Base-by-base conservation (phyloP, 176 grass and related monocot species). In the Neostapfia colusana region DNA sequence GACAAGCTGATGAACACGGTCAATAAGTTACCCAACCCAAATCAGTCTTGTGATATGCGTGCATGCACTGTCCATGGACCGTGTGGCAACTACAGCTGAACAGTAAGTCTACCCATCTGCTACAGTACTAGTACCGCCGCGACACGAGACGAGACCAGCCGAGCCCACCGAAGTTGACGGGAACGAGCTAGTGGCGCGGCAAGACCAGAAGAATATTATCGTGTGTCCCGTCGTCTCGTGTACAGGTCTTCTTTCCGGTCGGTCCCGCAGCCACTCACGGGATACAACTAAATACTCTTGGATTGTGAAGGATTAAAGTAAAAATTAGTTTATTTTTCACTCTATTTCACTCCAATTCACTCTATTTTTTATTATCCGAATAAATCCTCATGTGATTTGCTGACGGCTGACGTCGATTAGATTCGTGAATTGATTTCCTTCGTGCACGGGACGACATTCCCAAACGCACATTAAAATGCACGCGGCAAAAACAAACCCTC, bases 131-230 rank as follows among this genome's bases (percentile, higher is more conserved):
- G 31, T 31, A 70, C 48, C 20, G 7, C 18, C 2, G 23, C 54
- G n/a, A 57, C 21, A 25, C 21, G 21, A 49, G 11, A n/a, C 20
- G 8, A 34, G 8, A 6, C 4, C 15, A 7, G 9, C 1, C 49
- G 18, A 72, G 68, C 45, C 26, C 3, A 18, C 44, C 68, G 7
- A 51, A 35, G 8, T 17, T 35, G 68, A 70, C 45, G 35, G 68
- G 18, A 20, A 10, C 2, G 51, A 21, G n/a, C n/a, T n/a, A n/a
- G 51, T 15, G 51, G 51, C 51, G n/a, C 51, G n/a, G 6, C 16
- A 51, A 18, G 46, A 36, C 46, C 68, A 71, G n/a, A 71, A 37
- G 46, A 72, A 72, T 36, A 71, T 31, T 34, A n/a, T n/a, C n/a
- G n/a, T n/a, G n/a, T n/a, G 45, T 51, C 69, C 16, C 44, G 35